phyloP scores from a whole-genome alignment of 352 stramenopile species.

The Phytophthora pisi region DNA sequence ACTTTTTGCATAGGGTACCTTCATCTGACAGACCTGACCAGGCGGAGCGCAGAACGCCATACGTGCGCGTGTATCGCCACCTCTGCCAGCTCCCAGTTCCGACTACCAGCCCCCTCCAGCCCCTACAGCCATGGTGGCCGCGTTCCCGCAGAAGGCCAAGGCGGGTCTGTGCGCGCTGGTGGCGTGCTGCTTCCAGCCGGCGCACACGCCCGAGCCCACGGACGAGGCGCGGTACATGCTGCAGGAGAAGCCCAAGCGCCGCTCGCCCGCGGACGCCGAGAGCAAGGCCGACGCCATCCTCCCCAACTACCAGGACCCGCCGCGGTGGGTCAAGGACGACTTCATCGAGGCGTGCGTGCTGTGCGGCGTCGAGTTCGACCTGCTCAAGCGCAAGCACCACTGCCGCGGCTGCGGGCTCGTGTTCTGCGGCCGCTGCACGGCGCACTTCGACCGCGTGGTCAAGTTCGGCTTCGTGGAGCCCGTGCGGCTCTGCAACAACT shows the following conservation, averaged over 20 bases:
- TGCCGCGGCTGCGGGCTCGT: constrained; percentile 65
- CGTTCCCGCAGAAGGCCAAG: constrained; percentile 34
- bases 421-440: constrained; percentile 57
- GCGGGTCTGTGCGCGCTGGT: constrained; percentile 52
- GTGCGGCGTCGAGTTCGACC: constrained; percentile 59
- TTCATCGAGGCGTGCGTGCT: constrained; percentile 53
- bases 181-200: constrained; percentile 65
- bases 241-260: constrained; percentile 29
- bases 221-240: constrained; percentile 51
- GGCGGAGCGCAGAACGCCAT: no score
- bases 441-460: constrained; percentile 60
- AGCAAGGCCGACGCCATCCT: constrained; percentile 23
- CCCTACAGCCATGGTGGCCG: background rate
- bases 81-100: background rate
- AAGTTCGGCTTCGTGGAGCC: constrained; percentile 71
- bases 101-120: constrained; percentile 2
- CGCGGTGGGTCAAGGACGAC: constrained; percentile 67
- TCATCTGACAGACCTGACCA: no score
- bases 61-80: no score
- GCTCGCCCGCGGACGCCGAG: background rate
- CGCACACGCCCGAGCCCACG: constrained; percentile 25
- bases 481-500: constrained; percentile 61
- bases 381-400: constrained; percentile 75
- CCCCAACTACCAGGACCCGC: constrained; percentile 51
- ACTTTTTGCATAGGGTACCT: constrained; percentile 15